phyloP scores from a whole-genome alignment of 495 filamentous ascomycete species.

The Baudoinia panamericana region DNA sequence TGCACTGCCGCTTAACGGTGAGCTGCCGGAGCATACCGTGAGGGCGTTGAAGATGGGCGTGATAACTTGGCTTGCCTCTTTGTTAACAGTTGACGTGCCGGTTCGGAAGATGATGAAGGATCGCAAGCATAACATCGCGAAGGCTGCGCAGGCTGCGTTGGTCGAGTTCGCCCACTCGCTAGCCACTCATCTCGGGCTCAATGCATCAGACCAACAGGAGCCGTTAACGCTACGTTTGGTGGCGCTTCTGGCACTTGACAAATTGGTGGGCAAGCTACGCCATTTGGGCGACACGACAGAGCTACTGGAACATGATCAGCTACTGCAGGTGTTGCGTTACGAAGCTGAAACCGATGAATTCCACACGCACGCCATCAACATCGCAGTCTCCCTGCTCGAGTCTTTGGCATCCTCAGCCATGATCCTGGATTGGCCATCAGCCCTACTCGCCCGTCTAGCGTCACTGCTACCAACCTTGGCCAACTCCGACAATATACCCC shows the following conservation, averaged over 20 bases:
- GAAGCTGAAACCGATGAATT: background rate
- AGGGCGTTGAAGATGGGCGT: slow-evolving; percentile 29
- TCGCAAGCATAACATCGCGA: slow-evolving; percentile 56
- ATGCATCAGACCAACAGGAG: slow-evolving; percentile 39
- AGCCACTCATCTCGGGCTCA: slow-evolving; percentile 40
- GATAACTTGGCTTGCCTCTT: slow-evolving; percentile 37
- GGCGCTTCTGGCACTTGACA: slow-evolving; percentile 50
- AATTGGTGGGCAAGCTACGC: slow-evolving; percentile 41
- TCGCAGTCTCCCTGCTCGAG: slow-evolving; percentile 53
- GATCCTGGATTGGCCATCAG: slow-evolving; percentile 7
- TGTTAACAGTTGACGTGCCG: slow-evolving; percentile 41
- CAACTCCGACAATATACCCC: background rate
- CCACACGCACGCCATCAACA: no score
- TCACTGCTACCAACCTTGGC: background rate
- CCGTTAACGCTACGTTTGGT: slow-evolving; percentile 48
- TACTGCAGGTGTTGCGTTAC: slow-evolving; percentile 1
- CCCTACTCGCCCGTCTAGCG: slow-evolving; percentile 3
- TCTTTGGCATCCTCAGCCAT: slow-evolving; percentile 26
- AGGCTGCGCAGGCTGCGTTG: slow-evolving; percentile 42
- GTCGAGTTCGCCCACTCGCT: slow-evolving; percentile 35
- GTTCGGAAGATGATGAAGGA: slow-evolving; percentile 45
- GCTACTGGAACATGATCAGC: slow-evolving; percentile 34
- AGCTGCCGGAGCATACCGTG: slow-evolving; percentile 36
- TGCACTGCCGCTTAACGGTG: slow-evolving; percentile 42
- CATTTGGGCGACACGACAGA: slow-evolving; percentile 36